Evolutionary conservation across 306 rosid genomes (phyloP), one percentile per base, ranked within the genome.

Genomic region (Cucurbita ficifolia): DNA sequence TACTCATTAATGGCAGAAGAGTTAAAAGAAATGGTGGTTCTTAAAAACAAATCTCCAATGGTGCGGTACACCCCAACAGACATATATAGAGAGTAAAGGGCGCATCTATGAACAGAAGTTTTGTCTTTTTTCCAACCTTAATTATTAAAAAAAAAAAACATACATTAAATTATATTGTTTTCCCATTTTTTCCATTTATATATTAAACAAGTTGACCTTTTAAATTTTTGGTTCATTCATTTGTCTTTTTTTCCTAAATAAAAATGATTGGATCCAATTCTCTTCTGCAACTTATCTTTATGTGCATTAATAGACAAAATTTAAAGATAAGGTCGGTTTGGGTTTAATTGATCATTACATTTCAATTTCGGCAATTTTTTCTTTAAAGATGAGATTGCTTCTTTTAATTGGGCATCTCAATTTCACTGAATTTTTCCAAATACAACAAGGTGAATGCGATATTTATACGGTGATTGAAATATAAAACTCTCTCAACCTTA

Each of bases 41-140:
- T 39, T 39, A 63, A 40, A 63, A 67, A 67, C 54, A 67, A 45
- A 45, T 67, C 73, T 21, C 11, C 10, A 45, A 12, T 67, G 73
- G 73, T 67, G 73, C 73, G 73, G 11, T 67, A 67, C 73, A 67
- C 73, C 73, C 24, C 39, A 67, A 7, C 73, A 67, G 46, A 67
- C 73, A 21, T 39, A 67, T 3, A 3, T 13, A 21, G 38, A 67
- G 72, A 67, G 45, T 67, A 67, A 67, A 67, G 73, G 73, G 42
- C 38, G 39, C 29, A 45, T 67, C 73, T 43, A 42, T 67, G 55
- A 43, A 67, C 73, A 67, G 39, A 22, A 67, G n/a, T 45, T 67
- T 45, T 67, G 73, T 67, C 55, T 67, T 67, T 19, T 67, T 45
- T 67, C 54, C 73, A 67, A 19, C 39, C 54, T 43, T 49, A 67